Percentiles rank a stretch among this genome's conserved stretches.
Evolutionary conservation across 2,329 filamentous ascomycete genomes (phyloP).

Genomic region (Nemania diffusa): DNA sequence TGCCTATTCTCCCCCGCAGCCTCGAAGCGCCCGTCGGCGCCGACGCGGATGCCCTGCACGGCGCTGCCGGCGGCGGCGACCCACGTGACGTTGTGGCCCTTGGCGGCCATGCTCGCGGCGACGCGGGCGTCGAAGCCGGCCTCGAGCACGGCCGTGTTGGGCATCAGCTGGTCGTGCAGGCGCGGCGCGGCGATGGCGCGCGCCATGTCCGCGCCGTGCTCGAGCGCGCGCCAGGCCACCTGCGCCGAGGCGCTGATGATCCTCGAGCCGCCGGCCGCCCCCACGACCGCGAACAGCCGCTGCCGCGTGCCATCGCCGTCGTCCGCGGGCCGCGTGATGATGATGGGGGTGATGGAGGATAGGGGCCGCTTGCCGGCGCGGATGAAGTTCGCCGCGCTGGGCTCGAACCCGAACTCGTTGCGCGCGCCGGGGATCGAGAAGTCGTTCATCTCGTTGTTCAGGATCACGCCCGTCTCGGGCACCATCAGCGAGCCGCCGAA

Average conservation of each 20-base stretch:
- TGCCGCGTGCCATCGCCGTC: constrained; percentile 34
- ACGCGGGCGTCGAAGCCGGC: constrained; percentile 73
- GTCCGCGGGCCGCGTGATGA: constrained; percentile 56
- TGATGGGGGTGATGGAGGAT: constrained; percentile 83
- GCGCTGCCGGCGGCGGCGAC: constrained; percentile 71
- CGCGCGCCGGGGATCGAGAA: constrained; percentile 82
- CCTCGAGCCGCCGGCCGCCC: constrained; percentile 81
- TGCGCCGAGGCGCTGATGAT: constrained; percentile 86
- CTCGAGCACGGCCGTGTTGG: constrained; percentile 75
- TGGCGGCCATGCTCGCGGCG: constrained; percentile 68
- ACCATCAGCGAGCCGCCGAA: constrained; percentile 85
- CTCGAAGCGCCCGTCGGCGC: constrained; percentile 77
- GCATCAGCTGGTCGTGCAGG: constrained; percentile 84
- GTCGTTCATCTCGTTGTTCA: constrained; percentile 79
- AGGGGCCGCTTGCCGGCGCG: constrained; percentile 83
- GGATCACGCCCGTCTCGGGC: constrained; percentile 82
- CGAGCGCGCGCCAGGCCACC: constrained; percentile 77
- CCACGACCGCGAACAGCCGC: constrained; percentile 73
- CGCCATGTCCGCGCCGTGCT: constrained; percentile 66
- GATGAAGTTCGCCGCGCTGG: constrained; percentile 83
- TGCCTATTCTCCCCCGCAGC: constrained; percentile 82
- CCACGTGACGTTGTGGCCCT: constrained; percentile 79
- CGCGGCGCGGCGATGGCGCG: constrained; percentile 73
- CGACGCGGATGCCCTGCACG: constrained; percentile 74
- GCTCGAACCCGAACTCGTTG: constrained; percentile 88